A percentile compares a stretch with the other conserved stretches of the same genome.
Evolutionary conservation across 2,329 filamentous ascomycete genomes (phyloP).

Genomic region (Metarhizium rileyi): DNA sequence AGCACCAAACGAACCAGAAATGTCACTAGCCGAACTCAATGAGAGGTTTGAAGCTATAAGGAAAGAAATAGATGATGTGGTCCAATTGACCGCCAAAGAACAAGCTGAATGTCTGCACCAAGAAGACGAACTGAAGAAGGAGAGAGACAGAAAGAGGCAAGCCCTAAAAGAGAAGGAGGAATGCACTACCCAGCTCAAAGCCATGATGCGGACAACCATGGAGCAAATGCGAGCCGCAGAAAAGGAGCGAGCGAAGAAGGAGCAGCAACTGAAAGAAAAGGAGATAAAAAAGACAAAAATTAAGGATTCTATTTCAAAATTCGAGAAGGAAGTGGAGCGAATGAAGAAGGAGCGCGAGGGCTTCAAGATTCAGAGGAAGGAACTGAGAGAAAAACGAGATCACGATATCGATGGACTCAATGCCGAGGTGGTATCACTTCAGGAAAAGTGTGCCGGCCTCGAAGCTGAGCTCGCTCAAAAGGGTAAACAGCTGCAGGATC

Average conservation of each 20-base stretch:
- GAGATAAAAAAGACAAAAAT: conserved; percentile 59
- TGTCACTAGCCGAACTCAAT: conserved; percentile 68
- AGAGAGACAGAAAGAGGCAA: conserved; percentile 70
- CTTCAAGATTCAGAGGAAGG: conserved; percentile 44
- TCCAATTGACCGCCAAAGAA: conserved; percentile 60
- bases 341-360: conserved; percentile 47
- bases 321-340: conserved; percentile 52
- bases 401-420: conserved; percentile 41
- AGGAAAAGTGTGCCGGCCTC: conserved; percentile 53
- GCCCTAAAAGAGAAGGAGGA: conserved; percentile 84
- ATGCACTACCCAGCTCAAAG: conserved; percentile 73
- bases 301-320: conserved; percentile 59
- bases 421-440: conserved; percentile 47
- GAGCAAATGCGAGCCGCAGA: conserved; percentile 73
- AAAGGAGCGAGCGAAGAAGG: conserved; percentile 68
- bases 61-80: conserved; percentile 72
- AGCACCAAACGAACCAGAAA: conserved; percentile 44
- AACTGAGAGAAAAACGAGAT: conserved; percentile 41
- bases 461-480: conserved; percentile 63
- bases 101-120: conserved; percentile 59
- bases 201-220: conserved; percentile 70
- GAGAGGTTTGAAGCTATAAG: conserved; percentile 71
- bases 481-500: conserved; percentile 58
- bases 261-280: conserved; percentile 61
- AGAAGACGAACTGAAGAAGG: conserved; percentile 59